Percentiles rank a stretch among this genome's conserved stretches.
phyloP scores from a whole-genome alignment of 2,329 filamentous ascomycete species.

The Epicoccum nigrum region DNA sequence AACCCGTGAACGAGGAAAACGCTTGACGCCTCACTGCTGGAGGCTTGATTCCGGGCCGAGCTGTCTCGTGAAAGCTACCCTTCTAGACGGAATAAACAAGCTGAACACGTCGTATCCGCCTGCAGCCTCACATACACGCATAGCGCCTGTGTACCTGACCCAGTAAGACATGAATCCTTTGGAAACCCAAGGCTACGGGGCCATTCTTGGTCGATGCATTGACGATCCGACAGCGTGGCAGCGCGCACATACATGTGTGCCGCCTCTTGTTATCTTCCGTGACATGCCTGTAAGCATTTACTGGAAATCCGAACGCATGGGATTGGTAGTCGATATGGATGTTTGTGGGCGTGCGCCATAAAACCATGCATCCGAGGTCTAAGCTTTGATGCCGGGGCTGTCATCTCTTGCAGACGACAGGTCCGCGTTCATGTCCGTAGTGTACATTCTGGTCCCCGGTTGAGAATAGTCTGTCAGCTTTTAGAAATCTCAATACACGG shows the following conservation, averaged over 20 bases:
- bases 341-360: background rate
- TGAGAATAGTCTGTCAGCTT: background rate
- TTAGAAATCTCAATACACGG: background rate
- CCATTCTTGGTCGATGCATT: background rate
- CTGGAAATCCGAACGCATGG: too few relatives aligned
- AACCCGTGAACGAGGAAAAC: too few relatives aligned
- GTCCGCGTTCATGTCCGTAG: constrained; percentile 2
- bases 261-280: background rate
- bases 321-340: too few relatives aligned
- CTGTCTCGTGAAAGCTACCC: too few relatives aligned
- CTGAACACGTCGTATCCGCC: too few relatives aligned
- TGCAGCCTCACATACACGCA: background rate
- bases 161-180: too few relatives aligned
- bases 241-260: background rate
- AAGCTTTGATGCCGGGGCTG: background rate
- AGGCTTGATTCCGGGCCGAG: too few relatives aligned
- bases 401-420: background rate
- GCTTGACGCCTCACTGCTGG: too few relatives aligned
- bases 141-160: background rate
- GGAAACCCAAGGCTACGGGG: background rate
- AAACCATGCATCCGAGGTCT: background rate
- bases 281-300: background rate
- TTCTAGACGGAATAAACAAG: too few relatives aligned
- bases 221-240: background rate
- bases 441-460: background rate